These are phyloP conservation scores for Bacidia gigantensis DNA, from an alignment of 495 filamentous ascomycete species.

Conservation along the genomic window DNA sequence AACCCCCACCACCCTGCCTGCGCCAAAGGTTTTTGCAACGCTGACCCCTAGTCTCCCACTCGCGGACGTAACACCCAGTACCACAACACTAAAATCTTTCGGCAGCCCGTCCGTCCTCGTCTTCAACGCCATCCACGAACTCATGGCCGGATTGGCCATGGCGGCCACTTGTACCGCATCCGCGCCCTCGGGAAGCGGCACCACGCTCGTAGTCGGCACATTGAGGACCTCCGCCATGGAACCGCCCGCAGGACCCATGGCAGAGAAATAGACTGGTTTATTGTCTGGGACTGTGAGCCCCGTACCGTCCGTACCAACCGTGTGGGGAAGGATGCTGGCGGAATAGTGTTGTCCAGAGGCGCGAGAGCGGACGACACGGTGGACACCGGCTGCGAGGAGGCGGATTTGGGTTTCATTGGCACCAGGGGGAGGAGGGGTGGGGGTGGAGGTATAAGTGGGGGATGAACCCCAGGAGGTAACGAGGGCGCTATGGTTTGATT, in stretches of 20 bases:
- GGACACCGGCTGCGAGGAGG: not conserved
- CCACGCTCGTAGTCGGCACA: slow-evolving; percentile 19
- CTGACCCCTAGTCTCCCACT: slow-evolving; percentile 1
- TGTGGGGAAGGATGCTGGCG: not conserved
- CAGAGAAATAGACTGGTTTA: slow-evolving; percentile 2
- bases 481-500: slow-evolving; percentile 1
- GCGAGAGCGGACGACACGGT: slow-evolving; percentile 4
- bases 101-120: not conserved
- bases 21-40: not conserved
- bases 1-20: not conserved
- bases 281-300: not conserved
- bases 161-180: slow-evolving; percentile 30
- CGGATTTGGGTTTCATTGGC: slow-evolving; percentile 1
- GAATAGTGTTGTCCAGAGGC: slow-evolving; percentile 1
- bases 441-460: not conserved
- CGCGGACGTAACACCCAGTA: slow-evolving; percentile 1
- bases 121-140: slow-evolving; percentile 21
- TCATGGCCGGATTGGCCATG: slow-evolving; percentile 32
- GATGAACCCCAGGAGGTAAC: not conserved
- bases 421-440: not conserved
- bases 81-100: not conserved
- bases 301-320: not conserved
- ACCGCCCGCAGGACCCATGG: not conserved
- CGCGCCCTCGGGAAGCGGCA: slow-evolving; percentile 24
- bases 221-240: slow-evolving; percentile 26